Conservation (phyloP, 2,329 filamentous ascomycete genomes). For the Beauveria brongniartii region DNA sequence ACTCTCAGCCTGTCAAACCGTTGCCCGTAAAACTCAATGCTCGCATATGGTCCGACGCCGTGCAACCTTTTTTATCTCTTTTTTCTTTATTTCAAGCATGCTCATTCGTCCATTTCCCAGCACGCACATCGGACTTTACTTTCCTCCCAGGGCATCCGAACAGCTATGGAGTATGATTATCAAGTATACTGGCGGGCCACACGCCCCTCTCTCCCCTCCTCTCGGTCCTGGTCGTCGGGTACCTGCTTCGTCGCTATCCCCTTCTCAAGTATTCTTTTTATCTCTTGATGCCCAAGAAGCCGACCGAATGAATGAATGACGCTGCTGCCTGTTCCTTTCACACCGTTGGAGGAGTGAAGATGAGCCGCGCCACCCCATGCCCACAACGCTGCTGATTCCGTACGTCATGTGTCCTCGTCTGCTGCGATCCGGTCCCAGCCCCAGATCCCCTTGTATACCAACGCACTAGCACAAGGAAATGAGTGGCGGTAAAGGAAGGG, state of each 20-base stretch:
- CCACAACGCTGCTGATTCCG: conserved; percentile 5
- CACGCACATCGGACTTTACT: neutral
- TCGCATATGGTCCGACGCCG: neutral
- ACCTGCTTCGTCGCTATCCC: neutral
- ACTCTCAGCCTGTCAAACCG: conserved; percentile 1
- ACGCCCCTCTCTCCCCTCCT: neutral
- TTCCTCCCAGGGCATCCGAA: neutral
- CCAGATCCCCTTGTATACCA: neutral
- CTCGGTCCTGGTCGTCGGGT: neutral
- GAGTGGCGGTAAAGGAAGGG: too few species aligned
- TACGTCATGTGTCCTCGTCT: conserved; percentile 9
- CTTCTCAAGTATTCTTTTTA: too few species aligned
- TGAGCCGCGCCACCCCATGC: neutral
- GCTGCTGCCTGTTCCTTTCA: neutral
- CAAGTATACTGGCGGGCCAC: neutral
- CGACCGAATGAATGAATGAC: neutral
- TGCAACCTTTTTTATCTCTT: neutral
- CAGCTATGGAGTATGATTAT: neutral
- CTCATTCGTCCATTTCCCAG: neutral
- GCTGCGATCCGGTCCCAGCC: conserved; percentile 1
- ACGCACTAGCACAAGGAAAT: neutral
- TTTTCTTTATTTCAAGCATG: neutral
- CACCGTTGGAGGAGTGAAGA: neutral
- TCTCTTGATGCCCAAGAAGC: conserved; percentile 1
- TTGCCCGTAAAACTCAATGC: neutral